Evolutionary conservation across 1,139 yeast species (phyloP), one percentile per base, ranked within the genome.

Genomic region (Magnusiomyces tetraspermus): DNA sequence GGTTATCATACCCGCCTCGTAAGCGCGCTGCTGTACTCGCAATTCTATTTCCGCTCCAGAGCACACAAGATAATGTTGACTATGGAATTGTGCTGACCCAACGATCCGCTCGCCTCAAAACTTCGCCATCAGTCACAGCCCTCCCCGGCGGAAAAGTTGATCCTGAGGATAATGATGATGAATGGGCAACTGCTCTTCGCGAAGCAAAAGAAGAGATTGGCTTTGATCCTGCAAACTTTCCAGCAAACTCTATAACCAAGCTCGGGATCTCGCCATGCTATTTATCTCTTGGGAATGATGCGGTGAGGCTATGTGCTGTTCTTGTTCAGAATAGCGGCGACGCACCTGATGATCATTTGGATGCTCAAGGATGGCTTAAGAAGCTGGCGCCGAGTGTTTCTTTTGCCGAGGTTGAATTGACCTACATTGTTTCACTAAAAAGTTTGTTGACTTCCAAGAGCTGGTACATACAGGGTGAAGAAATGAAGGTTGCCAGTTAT

Each of bases 141-240:
- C 71, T 88, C n/a, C 96, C 96, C 3, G 96, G 96, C 2, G 96
- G 96, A 2, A 82, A 82, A 63, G 85, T 92, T 5, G 96, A 88
- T 64, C 38, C 31, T 26, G 21, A 11, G 2, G 55, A 51, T 47
- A 30, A 28, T 26, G 79, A 75, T 0, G 62, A 71, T 3, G 87
- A 83, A 59, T 84, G 87, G 80, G 76, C 76, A 50, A 82, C 85
- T 40, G 82, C 95, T 0, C 70, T 92, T 59, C 72, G 96, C 47
- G 96, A 88, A 68, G 82, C 86, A 63, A 77, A 75, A 53, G 96
- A 88, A 66, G 96, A 88, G 64, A 85, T 86, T 49, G 96, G 95
- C 0, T 69, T 88, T 19, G 77, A 77, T 11, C 61, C 68, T 30
- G 61, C 66, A 5, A 85, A 84, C 0, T 76, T 82, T 62, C 45